Percentiles rank a stretch among this genome's conserved stretches.
phyloP scores from a whole-genome alignment of 192 early-diverging fungal genomes.

The Mortierella antarctica region DNA sequence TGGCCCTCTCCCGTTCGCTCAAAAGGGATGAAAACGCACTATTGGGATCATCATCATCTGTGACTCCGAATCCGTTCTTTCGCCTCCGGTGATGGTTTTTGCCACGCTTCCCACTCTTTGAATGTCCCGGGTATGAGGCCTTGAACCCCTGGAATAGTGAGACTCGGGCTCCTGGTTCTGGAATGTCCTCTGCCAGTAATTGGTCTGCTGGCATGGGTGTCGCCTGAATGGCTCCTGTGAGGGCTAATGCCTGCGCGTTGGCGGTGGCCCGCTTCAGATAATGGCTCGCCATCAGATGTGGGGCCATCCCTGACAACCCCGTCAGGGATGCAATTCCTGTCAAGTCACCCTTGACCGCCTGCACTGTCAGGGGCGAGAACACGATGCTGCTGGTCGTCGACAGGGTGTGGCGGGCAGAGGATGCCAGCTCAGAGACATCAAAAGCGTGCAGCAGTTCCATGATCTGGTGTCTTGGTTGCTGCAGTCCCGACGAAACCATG shows the following conservation, averaged over 20 bases:
- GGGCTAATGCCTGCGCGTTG: slow-evolving; percentile 27
- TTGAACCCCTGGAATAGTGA: slow-evolving; percentile 70
- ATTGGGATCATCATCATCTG: slow-evolving; percentile 49
- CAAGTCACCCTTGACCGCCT: slow-evolving; percentile 64
- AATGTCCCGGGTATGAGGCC: slow-evolving; percentile 61
- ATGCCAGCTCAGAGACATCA: slow-evolving; percentile 44
- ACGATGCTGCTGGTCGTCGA: slow-evolving; percentile 58
- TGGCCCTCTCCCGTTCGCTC: slow-evolving; percentile 61
- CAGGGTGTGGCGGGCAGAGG: slow-evolving; percentile 38
- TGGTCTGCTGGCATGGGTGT: slow-evolving; percentile 43
- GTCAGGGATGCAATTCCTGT: slow-evolving; percentile 55
- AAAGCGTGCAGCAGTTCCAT: slow-evolving; percentile 45
- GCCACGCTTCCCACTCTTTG: slow-evolving; percentile 45
- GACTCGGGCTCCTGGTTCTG: slow-evolving; percentile 63
- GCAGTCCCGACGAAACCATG: slow-evolving; percentile 41
- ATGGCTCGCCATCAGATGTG: slow-evolving; percentile 59
- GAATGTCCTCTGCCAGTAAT: slow-evolving; percentile 62
- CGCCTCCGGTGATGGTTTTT: slow-evolving; percentile 49
- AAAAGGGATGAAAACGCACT: slow-evolving; percentile 59
- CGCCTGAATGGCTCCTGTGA: slow-evolving; percentile 26
- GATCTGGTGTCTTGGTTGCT: slow-evolving; percentile 40
- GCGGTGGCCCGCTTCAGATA: slow-evolving; percentile 40
- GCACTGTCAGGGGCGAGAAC: slow-evolving; percentile 64
- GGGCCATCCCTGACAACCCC: slow-evolving; percentile 56
- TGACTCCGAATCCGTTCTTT: slow-evolving; percentile 48